phyloP scores from a whole-genome alignment of 108 stramenopile species.

The Pseudonitzschia multiseries region DNA sequence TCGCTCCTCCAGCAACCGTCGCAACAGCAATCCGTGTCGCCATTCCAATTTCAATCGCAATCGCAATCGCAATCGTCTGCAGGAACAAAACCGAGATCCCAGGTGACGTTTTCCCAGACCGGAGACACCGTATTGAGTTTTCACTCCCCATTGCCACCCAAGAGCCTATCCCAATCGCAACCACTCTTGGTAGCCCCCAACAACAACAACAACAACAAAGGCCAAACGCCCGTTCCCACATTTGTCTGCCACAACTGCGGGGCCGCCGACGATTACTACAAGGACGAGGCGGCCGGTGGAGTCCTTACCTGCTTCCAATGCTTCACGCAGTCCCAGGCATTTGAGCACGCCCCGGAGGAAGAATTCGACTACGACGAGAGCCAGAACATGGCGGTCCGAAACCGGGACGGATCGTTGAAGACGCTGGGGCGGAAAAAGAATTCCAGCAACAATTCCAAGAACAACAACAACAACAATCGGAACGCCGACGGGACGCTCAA shows the following conservation, averaged over 20 bases:
- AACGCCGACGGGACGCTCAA: background rate
- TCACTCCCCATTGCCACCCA: background rate
- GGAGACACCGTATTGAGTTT: background rate
- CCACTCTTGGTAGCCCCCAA: too few species aligned
- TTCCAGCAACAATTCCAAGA: too few species aligned
- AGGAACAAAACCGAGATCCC: background rate
- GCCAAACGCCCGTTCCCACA: too few species aligned
- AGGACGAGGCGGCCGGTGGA: slow-evolving; percentile 54
- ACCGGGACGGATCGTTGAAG: slow-evolving; percentile 20
- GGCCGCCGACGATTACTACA: slow-evolving; percentile 51
- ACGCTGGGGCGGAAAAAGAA: too few species aligned
- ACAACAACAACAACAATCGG: too few species aligned
- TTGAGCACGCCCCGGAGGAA: slow-evolving; percentile 41
- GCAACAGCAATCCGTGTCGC: background rate
- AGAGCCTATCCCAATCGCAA: background rate
- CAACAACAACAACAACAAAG: background rate
- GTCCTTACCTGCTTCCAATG: slow-evolving; percentile 59
- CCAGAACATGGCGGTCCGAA: slow-evolving; percentile 39
- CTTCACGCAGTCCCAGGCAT: slow-evolving; percentile 66
- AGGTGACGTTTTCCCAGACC: background rate
- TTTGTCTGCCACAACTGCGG: slow-evolving; percentile 72
- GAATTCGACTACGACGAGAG: slow-evolving; percentile 63
- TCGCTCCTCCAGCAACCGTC: background rate
- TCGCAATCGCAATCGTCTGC: background rate
- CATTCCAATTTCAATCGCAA: too few species aligned